Conservation (phyloP, 768 basidiomycete species). For the Rhodotorula toruloides region DNA sequence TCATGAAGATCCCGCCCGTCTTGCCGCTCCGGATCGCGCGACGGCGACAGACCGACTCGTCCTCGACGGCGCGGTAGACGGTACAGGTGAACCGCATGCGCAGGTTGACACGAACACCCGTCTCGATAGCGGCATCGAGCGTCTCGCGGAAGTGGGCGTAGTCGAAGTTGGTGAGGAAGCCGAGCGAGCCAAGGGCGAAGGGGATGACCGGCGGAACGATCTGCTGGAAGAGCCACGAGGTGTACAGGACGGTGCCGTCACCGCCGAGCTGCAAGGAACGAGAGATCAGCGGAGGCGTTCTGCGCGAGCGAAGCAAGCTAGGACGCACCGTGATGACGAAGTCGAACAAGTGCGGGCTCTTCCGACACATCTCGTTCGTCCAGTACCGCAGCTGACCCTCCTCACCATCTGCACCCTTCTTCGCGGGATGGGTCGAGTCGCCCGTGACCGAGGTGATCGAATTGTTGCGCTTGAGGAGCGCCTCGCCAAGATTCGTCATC, state of each 20-base stretch:
- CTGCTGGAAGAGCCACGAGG: conserved; percentile 97
- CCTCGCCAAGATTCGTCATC: conserved; percentile 37
- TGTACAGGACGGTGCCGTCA: conserved; percentile 96
- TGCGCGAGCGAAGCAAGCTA: neutral
- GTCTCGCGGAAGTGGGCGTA: conserved; percentile 77
- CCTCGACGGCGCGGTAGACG: conserved; percentile 82
- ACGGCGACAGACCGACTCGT: conserved; percentile 57
- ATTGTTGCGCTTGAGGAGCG: conserved; percentile 35
- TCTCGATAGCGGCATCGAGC: conserved; percentile 80
- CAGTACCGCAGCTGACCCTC: conserved; percentile 94
- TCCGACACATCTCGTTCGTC: conserved; percentile 93
- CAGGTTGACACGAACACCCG: conserved; percentile 91
- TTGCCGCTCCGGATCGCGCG: conserved; percentile 88
- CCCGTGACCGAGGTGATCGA: conserved; percentile 40
- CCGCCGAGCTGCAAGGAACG: conserved; percentile 69
- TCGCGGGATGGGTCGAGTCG: conserved; percentile 11
- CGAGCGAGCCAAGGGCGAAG: conserved; percentile 92
- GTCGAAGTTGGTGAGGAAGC: conserved; percentile 96
- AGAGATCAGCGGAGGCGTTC: neutral
- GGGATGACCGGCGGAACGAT: conserved; percentile 98
- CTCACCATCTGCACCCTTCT: conserved; percentile 52
- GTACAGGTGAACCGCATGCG: conserved; percentile 99
- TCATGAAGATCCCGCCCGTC: conserved; percentile 96
- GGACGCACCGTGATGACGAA: conserved; percentile 86
- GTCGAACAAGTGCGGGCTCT: conserved; percentile 86